Percentiles rank a stretch among this genome's conserved stretches.
Evolutionary conservation across 176 grass and related monocot genomes (phyloP).

Genomic region (Oryza meyeriana): DNA sequence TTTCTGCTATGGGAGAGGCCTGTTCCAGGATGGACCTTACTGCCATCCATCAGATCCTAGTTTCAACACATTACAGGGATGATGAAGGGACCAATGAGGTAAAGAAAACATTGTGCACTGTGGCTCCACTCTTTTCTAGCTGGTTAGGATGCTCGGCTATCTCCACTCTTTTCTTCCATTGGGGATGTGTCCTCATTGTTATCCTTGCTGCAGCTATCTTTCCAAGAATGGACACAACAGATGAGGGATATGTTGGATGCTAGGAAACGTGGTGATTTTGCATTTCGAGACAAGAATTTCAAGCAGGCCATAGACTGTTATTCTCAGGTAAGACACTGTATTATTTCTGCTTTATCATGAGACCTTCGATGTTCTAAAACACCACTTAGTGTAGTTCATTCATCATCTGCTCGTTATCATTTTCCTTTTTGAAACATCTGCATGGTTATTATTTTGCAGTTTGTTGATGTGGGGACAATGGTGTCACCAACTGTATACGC

Average conservation of each 20-base stretch:
- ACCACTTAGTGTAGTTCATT: not conserved
- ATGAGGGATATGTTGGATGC: slow-evolving; percentile 98
- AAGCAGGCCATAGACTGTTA: slow-evolving; percentile 84
- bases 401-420: not conserved
- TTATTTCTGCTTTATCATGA: not conserved
- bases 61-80: slow-evolving; percentile 80
- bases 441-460: slow-evolving; percentile 39
- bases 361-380: not conserved
- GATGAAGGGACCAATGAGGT: slow-evolving; percentile 95
- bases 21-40: slow-evolving; percentile 79
- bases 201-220: slow-evolving; percentile 68
- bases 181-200: not conserved
- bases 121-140: not conserved
- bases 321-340: slow-evolving; percentile 51
- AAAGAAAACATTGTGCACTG: slow-evolving; percentile 11
- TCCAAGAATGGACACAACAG: slow-evolving; percentile 99
- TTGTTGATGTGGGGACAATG: slow-evolving; percentile 91
- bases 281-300: slow-evolving; percentile 89
- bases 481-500: slow-evolving; percentile 85
- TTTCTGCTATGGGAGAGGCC: slow-evolving; percentile 88
- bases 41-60: slow-evolving; percentile 83
- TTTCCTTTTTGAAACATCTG: slow-evolving; percentile 42
- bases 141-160: too few relatives aligned
- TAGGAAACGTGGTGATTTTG: slow-evolving; percentile 79
- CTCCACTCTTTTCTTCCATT: not conserved